Percentiles rank a stretch among this genome's conserved stretches.
Conservation (phyloP, 352 stramenopile species). For the Phytophthora palmivora region DNA sequence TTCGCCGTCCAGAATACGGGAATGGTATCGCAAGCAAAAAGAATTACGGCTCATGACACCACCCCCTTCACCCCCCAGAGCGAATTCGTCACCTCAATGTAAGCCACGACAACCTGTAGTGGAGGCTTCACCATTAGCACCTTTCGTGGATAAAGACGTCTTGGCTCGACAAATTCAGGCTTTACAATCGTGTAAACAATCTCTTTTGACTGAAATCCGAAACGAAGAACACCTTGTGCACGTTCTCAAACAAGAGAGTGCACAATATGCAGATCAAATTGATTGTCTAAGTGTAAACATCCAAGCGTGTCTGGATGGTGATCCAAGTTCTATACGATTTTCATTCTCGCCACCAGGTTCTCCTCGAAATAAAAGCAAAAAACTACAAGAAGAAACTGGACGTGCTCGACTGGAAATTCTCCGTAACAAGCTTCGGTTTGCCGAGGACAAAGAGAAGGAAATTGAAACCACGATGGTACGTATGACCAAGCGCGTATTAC, state of each 20-base stretch:
- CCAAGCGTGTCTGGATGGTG: slow-evolving; percentile 45
- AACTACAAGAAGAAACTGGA: slow-evolving; percentile 46
- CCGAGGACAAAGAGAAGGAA: slow-evolving; percentile 71
- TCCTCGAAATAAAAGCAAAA: slow-evolving; percentile 34
- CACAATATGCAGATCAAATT: slow-evolving; percentile 55
- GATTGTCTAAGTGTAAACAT: slow-evolving; percentile 62
- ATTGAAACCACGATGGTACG: slow-evolving; percentile 76
- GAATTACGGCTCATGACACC: slow-evolving; percentile 26
- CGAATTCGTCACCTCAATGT: not conserved
- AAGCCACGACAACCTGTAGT: slow-evolving; percentile 8
- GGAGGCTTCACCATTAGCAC: slow-evolving; percentile 29
- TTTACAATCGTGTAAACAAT: slow-evolving; percentile 74
- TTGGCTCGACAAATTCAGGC: slow-evolving; percentile 62
- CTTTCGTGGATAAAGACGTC: slow-evolving; percentile 50
- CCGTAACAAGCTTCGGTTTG: slow-evolving; percentile 62
- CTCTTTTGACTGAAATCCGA: slow-evolving; percentile 62
- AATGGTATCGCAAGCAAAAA: slow-evolving; percentile 46
- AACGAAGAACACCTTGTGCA: slow-evolving; percentile 74
- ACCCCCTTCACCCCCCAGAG: slow-evolving; percentile 28
- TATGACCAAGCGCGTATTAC: slow-evolving; percentile 75
- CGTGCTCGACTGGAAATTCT: slow-evolving; percentile 65
- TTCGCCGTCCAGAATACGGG: slow-evolving; percentile 31
- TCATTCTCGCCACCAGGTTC: slow-evolving; percentile 31
- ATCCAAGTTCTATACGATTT: slow-evolving; percentile 29
- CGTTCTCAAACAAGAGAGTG: slow-evolving; percentile 57